Evolutionary conservation across 148 eudicot genomes (phyloP).

Genomic region (Cornus kousa): DNA sequence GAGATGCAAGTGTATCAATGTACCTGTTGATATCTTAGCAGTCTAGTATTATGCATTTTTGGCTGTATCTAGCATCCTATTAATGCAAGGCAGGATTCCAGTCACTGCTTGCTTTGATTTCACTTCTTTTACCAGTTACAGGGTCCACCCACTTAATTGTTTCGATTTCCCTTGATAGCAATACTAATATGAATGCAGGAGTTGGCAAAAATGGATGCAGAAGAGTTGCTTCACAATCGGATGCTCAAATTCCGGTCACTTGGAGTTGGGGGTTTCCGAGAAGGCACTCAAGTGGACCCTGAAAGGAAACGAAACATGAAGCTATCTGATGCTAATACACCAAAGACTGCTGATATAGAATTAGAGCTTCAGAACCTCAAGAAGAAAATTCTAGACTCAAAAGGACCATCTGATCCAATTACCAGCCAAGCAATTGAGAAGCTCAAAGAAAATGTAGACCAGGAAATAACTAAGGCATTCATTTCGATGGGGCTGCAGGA

Average conservation of each 20-base stretch:
- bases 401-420: slow-evolving; percentile 19
- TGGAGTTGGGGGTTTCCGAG: slow-evolving; percentile 22
- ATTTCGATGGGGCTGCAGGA: slow-evolving; percentile 26
- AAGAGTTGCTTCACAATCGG: slow-evolving; percentile 21
- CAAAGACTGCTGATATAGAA: slow-evolving; percentile 12
- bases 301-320: slow-evolving; percentile 27
- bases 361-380: slow-evolving; percentile 16
- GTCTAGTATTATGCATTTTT: not conserved
- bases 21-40: not conserved
- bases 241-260: slow-evolving; percentile 20
- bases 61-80: not conserved
- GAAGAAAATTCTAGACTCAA: slow-evolving; percentile 23
- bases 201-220: slow-evolving; percentile 21
- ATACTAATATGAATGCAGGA: slow-evolving; percentile 5
- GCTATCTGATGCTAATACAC: slow-evolving; percentile 14
- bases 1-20: not conserved
- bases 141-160: not conserved
- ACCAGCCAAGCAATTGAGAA: slow-evolving; percentile 16
- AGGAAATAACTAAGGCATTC: slow-evolving; percentile 24
- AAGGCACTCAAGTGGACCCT: slow-evolving; percentile 15
- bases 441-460: slow-evolving; percentile 20
- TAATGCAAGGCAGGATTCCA: not conserved
- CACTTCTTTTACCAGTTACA: not conserved
- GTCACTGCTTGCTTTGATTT: not conserved
- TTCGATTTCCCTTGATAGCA: not conserved